phyloP scores from a whole-genome alignment of 768 basidiomycete species.

The Cantharellus anzutake region DNA sequence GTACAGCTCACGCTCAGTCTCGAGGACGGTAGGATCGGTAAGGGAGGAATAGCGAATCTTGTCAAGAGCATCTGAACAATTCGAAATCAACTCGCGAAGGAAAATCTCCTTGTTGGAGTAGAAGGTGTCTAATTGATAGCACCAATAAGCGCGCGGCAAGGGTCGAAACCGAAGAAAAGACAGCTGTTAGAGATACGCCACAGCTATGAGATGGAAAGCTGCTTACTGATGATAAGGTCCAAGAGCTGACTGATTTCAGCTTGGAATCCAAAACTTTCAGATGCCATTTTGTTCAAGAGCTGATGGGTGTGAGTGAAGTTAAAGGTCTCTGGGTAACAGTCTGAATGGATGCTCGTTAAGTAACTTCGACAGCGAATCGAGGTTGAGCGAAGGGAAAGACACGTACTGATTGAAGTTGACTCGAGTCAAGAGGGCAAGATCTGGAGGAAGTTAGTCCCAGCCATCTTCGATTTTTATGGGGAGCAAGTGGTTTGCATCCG shows the following conservation, averaged over 20 bases:
- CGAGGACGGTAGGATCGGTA: constrained; percentile 81
- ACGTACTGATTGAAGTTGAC: background rate
- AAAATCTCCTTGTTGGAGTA: constrained; percentile 99
- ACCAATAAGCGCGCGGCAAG: background rate
- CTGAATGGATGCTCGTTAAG: background rate
- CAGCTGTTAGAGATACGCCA: background rate
- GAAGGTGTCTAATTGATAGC: constrained; percentile 59
- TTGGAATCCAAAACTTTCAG: constrained; percentile 87
- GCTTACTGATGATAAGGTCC: constrained; percentile 93
- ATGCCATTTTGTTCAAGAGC: constrained; percentile 16
- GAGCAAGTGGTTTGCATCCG: too few species aligned
- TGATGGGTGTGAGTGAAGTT: constrained; percentile 1
- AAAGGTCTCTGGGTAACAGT: background rate
- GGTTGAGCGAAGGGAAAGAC: background rate
- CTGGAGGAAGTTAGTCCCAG: background rate
- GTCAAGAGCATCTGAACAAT: constrained; percentile 94
- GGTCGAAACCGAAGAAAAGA: background rate
- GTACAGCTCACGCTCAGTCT: constrained; percentile 78
- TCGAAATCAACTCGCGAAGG: constrained; percentile 95
- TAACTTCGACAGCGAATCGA: background rate
- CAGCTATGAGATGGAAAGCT: background rate
- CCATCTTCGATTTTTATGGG: too few species aligned
- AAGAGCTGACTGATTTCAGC: constrained; percentile 98
- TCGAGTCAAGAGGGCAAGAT: background rate
- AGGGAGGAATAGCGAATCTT: constrained; percentile 96